Evolutionary conservation across 2,329 filamentous ascomycete genomes (phyloP), one percentile per base, ranked within the genome.

Genomic region (Cercospora zeina): DNA sequence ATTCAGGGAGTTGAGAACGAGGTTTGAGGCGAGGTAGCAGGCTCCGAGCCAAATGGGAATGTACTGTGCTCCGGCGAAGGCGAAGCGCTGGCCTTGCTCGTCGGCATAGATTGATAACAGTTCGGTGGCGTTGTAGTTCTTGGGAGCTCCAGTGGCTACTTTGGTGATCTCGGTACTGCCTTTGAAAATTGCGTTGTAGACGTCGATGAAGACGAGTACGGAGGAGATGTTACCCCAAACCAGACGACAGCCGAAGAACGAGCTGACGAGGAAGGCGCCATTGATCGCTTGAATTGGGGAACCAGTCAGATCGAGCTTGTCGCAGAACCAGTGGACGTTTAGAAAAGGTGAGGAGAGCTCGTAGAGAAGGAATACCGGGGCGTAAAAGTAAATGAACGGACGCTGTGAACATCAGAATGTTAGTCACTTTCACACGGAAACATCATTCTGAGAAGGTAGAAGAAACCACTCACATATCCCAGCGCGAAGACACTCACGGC

Each of bases 251-350:
- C 80, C 83, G 77, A 93, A 92, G 77, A 95, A 95, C 53, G 84
- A 90, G 67, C 80, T 76, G 57, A 93, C 84, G 3, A 95, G 84
- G 61, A 85, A 72, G 64, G 92, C 81, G 69, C 90, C 90, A 71
- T 95, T 95, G 76, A 90, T 87, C 30, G 93, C 82, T 78, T 95
- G 91, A 24, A 85, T 76, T 58, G 80, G 82, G 19, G 87, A 87
- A 36, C 91, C 91, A 0, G 91, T 95, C 82, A 91, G 87, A 71
- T 86, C 83, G 62, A 93, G 80, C 79, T 96, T 96, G 77, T 96
- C 91, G 77, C 89, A 90, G 80, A 95, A 95, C 91, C 91, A 96
- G 80, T 96, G 91, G 73, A 93, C 84, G 74, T 96, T 96, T 62
- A 95, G 82, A 76, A 95, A 93, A 7, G 90, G 90, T 4, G 88